A percentile compares a stretch with the other conserved stretches of the same genome.
These are phyloP conservation scores for Dactylellina leptospora DNA, from an alignment of 2,329 filamentous ascomycete species.

Conservation along the genomic window DNA sequence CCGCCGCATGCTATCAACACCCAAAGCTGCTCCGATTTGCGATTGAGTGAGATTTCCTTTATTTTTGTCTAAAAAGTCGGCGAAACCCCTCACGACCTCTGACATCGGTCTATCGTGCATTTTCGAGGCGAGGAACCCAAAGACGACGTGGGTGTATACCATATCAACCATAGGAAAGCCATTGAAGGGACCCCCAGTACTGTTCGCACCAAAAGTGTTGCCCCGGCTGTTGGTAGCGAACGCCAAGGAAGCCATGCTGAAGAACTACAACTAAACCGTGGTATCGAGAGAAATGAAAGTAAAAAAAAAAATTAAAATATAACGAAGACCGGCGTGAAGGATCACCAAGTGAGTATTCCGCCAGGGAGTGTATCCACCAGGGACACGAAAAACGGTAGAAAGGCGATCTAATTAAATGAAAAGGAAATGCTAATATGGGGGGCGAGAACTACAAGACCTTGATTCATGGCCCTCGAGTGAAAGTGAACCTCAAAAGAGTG, in stretches of 20 bases:
- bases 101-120: constrained; percentile 27
- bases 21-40: constrained; percentile 14
- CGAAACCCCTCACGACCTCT: constrained; percentile 8
- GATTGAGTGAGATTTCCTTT: constrained; percentile 9
- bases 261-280: neutral
- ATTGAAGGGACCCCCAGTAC: constrained; percentile 15
- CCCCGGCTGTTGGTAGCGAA: constrained; percentile 18
- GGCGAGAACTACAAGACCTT: neutral
- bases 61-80: constrained; percentile 6
- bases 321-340: neutral
- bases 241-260: constrained; percentile 34
- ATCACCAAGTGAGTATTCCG: constrained; percentile 9
- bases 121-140: constrained; percentile 29
- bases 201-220: constrained; percentile 3
- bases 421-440: constrained; percentile 3
- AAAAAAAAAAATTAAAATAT: constrained; percentile 6
- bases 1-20: constrained; percentile 11
- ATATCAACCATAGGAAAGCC: constrained; percentile 26
- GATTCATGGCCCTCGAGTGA: neutral
- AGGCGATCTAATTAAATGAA: neutral
- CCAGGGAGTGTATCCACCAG: constrained; percentile 41
- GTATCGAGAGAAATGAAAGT: neutral
- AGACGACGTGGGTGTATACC: constrained; percentile 13
- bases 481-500: neutral
- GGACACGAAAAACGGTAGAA: constrained; percentile 13